A percentile compares a stretch with the other conserved stretches of the same genome.
These are phyloP conservation scores for Dispira simplex DNA, from an alignment of 192 early-diverging fungal species.

Conservation along the genomic window DNA sequence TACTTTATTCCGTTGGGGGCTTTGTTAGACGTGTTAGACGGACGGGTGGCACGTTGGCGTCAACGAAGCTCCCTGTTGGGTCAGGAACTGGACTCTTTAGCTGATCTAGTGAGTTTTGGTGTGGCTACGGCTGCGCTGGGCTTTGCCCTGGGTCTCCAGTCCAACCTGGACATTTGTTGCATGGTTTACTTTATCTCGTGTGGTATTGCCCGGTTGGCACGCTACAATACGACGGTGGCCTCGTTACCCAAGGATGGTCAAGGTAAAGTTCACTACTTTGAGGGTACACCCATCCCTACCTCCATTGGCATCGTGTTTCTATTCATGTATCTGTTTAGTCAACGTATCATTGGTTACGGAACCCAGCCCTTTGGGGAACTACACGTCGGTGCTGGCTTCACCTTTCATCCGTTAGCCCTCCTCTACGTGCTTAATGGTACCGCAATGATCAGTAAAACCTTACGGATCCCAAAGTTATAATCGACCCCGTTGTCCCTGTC, in stretches of 20 bases:
- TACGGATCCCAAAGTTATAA: slow-evolving; percentile 64
- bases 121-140: slow-evolving; percentile 72
- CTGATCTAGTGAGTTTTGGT: slow-evolving; percentile 72
- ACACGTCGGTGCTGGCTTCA: slow-evolving; percentile 36
- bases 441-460: slow-evolving; percentile 59
- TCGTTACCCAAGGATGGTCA: slow-evolving; percentile 51
- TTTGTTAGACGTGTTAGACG: slow-evolving; percentile 59
- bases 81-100: slow-evolving; percentile 79
- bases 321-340: slow-evolving; percentile 37
- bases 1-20: slow-evolving; percentile 53
- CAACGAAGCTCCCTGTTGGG: slow-evolving; percentile 57
- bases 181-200: slow-evolving; percentile 78
- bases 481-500: background rate
- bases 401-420: slow-evolving; percentile 66
- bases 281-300: slow-evolving; percentile 84
- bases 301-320: slow-evolving; percentile 48
- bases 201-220: slow-evolving; percentile 68
- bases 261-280: slow-evolving; percentile 72
- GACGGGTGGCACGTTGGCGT: slow-evolving; percentile 70
- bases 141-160: slow-evolving; percentile 74
- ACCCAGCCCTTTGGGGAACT: slow-evolving; percentile 41
- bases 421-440: slow-evolving; percentile 67
- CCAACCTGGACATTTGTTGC: slow-evolving; percentile 55
- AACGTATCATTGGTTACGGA: slow-evolving; percentile 20
- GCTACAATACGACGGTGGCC: slow-evolving; percentile 82